These are phyloP conservation scores for Lineolata rhizophorae DNA, from an alignment of 495 filamentous ascomycete genomes.

Conservation along the genomic window DNA sequence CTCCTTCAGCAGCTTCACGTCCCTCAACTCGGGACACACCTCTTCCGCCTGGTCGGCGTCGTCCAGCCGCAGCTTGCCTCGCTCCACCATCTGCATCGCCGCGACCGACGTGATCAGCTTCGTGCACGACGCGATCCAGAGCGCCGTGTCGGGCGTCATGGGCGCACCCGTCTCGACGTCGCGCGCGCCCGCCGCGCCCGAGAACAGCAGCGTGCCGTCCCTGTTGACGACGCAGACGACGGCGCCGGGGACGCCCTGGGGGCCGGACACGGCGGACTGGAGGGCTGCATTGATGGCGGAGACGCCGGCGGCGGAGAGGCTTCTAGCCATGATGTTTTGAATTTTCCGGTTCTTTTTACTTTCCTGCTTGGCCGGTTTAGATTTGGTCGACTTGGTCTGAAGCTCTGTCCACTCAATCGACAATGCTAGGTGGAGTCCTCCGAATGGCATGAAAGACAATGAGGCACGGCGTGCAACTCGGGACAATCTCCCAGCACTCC, in stretches of 20 bases:
- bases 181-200: conserved; percentile 23
- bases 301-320: conserved; percentile 4
- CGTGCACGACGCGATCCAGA: conserved; percentile 2
- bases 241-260: conserved; percentile 22
- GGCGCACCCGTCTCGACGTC: background rate
- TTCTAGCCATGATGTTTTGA: too few species aligned
- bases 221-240: conserved; percentile 26
- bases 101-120: background rate
- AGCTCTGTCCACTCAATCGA: too few species aligned
- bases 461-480: too few species aligned
- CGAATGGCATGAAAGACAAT: too few species aligned
- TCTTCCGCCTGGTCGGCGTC: background rate
- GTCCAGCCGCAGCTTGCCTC: background rate
- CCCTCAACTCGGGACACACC: conserved; percentile 1
- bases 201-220: conserved; percentile 26
- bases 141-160: background rate
- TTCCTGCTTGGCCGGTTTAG: too few species aligned
- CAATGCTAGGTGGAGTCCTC: too few species aligned
- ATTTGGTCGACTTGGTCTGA: too few species aligned
- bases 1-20: background rate
- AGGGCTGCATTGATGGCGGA: conserved; percentile 11
- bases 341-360: too few species aligned
- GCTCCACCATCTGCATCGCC: conserved; percentile 1
- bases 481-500: too few species aligned
- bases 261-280: conserved; percentile 20